These are phyloP conservation scores for Thielaviopsis ethacetica DNA, from an alignment of 2,329 filamentous ascomycete genomes.

Conservation along the genomic window DNA sequence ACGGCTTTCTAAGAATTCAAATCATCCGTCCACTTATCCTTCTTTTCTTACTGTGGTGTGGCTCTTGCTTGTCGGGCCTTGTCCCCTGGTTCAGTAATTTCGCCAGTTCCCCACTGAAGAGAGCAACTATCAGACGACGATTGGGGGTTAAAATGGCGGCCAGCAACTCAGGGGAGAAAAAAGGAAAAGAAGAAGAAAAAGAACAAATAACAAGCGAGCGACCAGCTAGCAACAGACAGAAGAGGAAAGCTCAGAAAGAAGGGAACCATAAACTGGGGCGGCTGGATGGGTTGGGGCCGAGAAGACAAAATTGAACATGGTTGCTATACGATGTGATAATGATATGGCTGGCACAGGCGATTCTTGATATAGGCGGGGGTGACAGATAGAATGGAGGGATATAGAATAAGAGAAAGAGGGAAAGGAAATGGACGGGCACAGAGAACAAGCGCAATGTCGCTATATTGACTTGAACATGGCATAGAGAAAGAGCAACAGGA, in stretches of 20 bases:
- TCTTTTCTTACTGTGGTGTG: background rate
- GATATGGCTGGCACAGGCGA: background rate
- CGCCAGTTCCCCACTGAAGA: background rate
- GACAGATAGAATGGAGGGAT: no score
- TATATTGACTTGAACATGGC: no score
- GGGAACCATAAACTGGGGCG: background rate
- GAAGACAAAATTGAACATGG: background rate
- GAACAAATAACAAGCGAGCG: background rate
- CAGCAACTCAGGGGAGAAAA: conserved; percentile 1
- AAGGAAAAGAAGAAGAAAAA: no score
- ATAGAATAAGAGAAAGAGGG: no score
- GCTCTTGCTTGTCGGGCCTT: background rate
- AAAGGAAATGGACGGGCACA: no score
- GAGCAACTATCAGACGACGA: conserved; percentile 1
- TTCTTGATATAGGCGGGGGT: background rate
- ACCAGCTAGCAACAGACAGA: background rate
- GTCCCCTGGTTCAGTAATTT: background rate
- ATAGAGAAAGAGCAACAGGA: no score
- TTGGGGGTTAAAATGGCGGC: background rate
- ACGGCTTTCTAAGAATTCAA: no score
- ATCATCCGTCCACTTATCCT: background rate
- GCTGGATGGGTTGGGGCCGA: background rate
- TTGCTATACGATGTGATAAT: background rate
- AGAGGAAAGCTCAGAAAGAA: background rate
- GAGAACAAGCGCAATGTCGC: background rate